A percentile compares a stretch with the other conserved stretches of the same genome.
Evolutionary conservation across 768 basidiomycete genomes (phyloP).

Genomic region (Strobilomyces confusus): DNA sequence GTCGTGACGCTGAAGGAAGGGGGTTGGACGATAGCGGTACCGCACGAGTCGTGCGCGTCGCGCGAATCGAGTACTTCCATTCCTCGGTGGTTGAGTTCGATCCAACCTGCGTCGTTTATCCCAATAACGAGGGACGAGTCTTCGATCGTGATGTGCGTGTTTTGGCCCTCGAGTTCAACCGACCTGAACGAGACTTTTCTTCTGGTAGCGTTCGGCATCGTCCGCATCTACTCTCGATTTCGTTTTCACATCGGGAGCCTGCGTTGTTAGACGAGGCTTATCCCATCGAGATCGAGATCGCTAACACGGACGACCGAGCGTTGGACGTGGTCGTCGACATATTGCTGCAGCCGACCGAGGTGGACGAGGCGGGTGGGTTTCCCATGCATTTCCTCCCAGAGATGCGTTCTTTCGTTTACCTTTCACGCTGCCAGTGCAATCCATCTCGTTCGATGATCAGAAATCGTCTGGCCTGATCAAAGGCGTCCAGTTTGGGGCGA

Average conservation of each 20-base stretch:
- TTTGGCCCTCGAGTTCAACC: too few species aligned
- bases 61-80: slow-evolving; percentile 30
- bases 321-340: slow-evolving; percentile 70
- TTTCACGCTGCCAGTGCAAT: slow-evolving; percentile 31
- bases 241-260: slow-evolving; percentile 56
- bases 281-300: slow-evolving; percentile 65
- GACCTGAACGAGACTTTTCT: not conserved
- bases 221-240: slow-evolving; percentile 53
- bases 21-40: slow-evolving; percentile 65
- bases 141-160: slow-evolving; percentile 46
- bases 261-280: slow-evolving; percentile 82
- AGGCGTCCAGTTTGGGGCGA: slow-evolving; percentile 59
- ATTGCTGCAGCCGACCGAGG: slow-evolving; percentile 75
- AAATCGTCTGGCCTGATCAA: slow-evolving; percentile 72
- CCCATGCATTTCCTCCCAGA: not conserved
- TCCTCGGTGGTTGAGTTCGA: slow-evolving; percentile 56
- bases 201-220: slow-evolving; percentile 56
- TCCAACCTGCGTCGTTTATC: slow-evolving; percentile 51
- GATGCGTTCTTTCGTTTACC: not conserved
- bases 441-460: slow-evolving; percentile 57
- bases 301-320: slow-evolving; percentile 65
- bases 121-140: slow-evolving; percentile 45
- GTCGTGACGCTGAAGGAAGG: slow-evolving; percentile 53
- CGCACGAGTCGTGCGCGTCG: slow-evolving; percentile 41
- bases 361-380: slow-evolving; percentile 63